Evolutionary conservation across 2,329 filamentous ascomycete species (phyloP).

Genomic region (Graphilbum fragrans): DNA sequence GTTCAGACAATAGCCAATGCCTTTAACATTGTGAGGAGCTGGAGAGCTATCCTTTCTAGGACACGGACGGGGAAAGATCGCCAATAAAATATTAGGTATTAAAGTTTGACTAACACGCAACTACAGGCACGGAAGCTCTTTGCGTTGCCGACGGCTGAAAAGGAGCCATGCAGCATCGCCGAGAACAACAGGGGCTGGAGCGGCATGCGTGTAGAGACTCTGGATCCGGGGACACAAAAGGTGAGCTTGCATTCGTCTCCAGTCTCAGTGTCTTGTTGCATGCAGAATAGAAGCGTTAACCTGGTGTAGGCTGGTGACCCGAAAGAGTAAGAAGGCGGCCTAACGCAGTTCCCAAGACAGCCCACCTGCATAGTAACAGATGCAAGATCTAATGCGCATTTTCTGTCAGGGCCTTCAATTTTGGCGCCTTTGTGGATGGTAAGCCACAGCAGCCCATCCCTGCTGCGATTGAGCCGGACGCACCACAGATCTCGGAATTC

Average conservation of each 20-base stretch:
- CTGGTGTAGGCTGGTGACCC: slow-evolving; percentile 62
- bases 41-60: background rate
- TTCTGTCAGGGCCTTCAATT: slow-evolving; percentile 70
- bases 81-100: background rate
- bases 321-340: slow-evolving; percentile 54
- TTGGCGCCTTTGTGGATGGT: slow-evolving; percentile 60
- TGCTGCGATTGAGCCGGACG: slow-evolving; percentile 42
- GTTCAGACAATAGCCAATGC: slow-evolving; percentile 52
- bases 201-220: slow-evolving; percentile 73
- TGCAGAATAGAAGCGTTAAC: background rate
- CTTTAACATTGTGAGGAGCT: slow-evolving; percentile 56
- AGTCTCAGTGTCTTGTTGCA: background rate
- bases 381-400: background rate
- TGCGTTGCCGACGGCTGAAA: slow-evolving; percentile 55
- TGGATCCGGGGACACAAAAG: slow-evolving; percentile 74
- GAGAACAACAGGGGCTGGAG: slow-evolving; percentile 83
- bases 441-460: slow-evolving; percentile 71
- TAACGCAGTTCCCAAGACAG: background rate
- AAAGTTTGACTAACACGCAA: too few species aligned
- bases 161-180: slow-evolving; percentile 61
- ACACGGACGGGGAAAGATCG: background rate
- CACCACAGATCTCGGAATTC: slow-evolving; percentile 54
- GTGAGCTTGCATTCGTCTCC: slow-evolving; percentile 23
- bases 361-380: background rate
- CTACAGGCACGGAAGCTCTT: slow-evolving; percentile 62